phyloP scores from a whole-genome alignment of 2,329 filamentous ascomycete genomes.

The Furcasterigmium furcatum region DNA sequence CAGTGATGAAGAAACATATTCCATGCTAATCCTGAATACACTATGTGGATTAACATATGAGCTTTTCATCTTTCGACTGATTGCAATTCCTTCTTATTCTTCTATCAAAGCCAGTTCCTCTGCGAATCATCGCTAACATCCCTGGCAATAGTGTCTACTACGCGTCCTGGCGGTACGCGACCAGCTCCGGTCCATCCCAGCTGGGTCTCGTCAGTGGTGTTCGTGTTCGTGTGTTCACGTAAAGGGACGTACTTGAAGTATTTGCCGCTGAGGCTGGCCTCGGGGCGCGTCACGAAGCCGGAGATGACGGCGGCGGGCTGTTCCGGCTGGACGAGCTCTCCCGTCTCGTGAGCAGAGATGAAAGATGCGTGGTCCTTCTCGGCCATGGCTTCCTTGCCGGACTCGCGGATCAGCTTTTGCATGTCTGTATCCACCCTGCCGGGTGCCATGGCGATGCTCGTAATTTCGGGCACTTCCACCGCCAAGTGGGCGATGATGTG shows the following conservation, averaged over 20 bases:
- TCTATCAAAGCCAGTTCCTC: not conserved
- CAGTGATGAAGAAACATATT: constrained; percentile 67
- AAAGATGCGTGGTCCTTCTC: constrained; percentile 64
- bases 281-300: constrained; percentile 64
- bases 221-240: no score
- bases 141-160: constrained; percentile 5
- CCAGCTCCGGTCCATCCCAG: constrained; percentile 52
- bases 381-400: constrained; percentile 46
- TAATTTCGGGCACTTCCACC: constrained; percentile 74
- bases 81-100: constrained; percentile 20
- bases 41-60: constrained; percentile 65
- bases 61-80: constrained; percentile 89
- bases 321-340: constrained; percentile 74
- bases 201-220: constrained; percentile 33
- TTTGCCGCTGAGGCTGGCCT: constrained; percentile 68
- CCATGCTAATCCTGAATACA: constrained; percentile 74
- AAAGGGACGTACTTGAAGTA: constrained; percentile 60
- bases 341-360: constrained; percentile 63
- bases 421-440: constrained; percentile 87
- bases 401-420: constrained; percentile 77
- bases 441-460: constrained; percentile 68
- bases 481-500: constrained; percentile 72
- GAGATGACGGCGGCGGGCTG: constrained; percentile 86
- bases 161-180: constrained; percentile 41
- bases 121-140: constrained; percentile 8